These are phyloP conservation scores for Pseudevernia furfuracea DNA, from an alignment of 495 filamentous ascomycete species.

Conservation along the genomic window DNA sequence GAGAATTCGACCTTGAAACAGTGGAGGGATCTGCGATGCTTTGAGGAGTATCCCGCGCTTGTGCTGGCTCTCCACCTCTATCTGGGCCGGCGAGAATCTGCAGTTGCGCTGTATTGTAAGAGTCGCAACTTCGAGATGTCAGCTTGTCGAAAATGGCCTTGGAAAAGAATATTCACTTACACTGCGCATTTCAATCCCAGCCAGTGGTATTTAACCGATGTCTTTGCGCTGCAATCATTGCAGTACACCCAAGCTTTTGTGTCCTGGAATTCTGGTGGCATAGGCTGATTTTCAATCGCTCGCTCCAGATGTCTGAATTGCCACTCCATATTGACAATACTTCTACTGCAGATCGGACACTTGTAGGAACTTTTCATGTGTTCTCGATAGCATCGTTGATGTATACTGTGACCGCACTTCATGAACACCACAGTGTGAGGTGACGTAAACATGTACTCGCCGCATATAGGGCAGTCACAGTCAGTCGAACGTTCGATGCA, in stretches of 20 bases:
- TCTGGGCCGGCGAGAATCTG: constrained; percentile 46
- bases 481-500: constrained; percentile 93
- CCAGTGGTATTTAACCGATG: constrained; percentile 85
- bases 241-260: constrained; percentile 78
- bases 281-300: constrained; percentile 79
- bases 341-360: constrained; percentile 91
- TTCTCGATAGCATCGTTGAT: constrained; percentile 74
- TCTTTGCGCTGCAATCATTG: constrained; percentile 89
- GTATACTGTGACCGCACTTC: constrained; percentile 93
- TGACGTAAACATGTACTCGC: constrained; percentile 96
- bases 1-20: constrained; percentile 2
- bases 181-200: constrained; percentile 82
- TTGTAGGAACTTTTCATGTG: constrained; percentile 83
- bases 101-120: constrained; percentile 76
- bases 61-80: constrained; percentile 27
- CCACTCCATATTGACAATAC: constrained; percentile 91
- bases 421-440: constrained; percentile 83
- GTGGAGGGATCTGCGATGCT: constrained; percentile 20
- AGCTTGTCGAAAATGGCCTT: constrained; percentile 14
- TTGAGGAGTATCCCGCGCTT: constrained; percentile 25
- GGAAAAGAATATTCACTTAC: constrained; percentile 31
- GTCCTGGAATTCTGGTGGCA: constrained; percentile 75
- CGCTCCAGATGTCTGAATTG: constrained; percentile 86
- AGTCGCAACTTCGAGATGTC: constrained; percentile 50
- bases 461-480: constrained; percentile 97